These are phyloP conservation scores for Diplodia mutila DNA, from an alignment of 2,329 filamentous ascomycete species.

Conservation along the genomic window DNA sequence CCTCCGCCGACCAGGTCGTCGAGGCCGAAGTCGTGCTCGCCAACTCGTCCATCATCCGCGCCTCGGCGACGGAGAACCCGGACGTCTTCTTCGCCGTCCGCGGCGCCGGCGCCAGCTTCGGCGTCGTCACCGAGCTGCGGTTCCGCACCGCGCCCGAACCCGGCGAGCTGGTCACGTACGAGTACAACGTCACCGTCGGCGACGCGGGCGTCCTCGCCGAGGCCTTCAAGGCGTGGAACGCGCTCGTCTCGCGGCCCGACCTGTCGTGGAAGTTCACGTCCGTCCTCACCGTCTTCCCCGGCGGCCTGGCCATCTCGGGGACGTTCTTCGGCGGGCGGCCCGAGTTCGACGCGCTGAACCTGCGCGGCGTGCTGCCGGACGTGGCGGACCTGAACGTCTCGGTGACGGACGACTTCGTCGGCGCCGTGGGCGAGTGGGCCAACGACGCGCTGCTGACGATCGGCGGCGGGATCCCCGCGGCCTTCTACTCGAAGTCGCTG, in stretches of 20 bases:
- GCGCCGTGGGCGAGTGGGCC: conserved; percentile 39
- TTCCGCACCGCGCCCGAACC: conserved; percentile 43
- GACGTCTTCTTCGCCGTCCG: conserved; percentile 50
- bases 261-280: conserved; percentile 41
- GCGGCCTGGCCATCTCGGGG: conserved; percentile 38
- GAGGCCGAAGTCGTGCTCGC: conserved; percentile 46
- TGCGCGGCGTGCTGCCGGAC: conserved; percentile 34
- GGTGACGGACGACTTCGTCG: conserved; percentile 40
- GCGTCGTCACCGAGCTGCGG: conserved; percentile 47
- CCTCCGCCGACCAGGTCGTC: conserved; percentile 40
- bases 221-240: conserved; percentile 43
- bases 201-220: conserved; percentile 33
- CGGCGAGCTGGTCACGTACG: conserved; percentile 38
- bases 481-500: conserved; percentile 43
- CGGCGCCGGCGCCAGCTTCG: conserved; percentile 49
- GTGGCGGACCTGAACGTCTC: conserved; percentile 32
- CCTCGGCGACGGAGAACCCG: conserved; percentile 39
- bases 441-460: conserved; percentile 39
- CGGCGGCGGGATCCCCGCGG: conserved; percentile 35
- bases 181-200: conserved; percentile 38
- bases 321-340: conserved; percentile 40
- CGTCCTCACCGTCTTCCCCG: conserved; percentile 38
- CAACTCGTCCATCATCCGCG: conserved; percentile 45
- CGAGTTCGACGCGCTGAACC: conserved; percentile 42
- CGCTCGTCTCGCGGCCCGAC: conserved; percentile 37